These are phyloP conservation scores for Leucogyrophana mollusca DNA, from an alignment of 768 basidiomycete genomes.

Conservation along the genomic window DNA sequence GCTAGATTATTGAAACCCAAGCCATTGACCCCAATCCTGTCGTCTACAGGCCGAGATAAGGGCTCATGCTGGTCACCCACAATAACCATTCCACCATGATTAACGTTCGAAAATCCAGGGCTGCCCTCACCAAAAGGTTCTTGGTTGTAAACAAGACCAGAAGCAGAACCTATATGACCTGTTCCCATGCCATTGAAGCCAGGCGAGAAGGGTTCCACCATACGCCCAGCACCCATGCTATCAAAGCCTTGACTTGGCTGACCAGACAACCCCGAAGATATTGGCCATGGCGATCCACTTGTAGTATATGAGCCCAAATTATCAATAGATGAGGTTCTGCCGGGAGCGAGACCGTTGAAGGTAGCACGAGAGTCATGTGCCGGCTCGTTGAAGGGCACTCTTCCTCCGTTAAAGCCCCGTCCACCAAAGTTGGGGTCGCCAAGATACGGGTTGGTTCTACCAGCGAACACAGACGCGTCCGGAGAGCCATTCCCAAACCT, in stretches of 20 bases:
- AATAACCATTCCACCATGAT: conserved; percentile 20
- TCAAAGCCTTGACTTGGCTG: conserved; percentile 17
- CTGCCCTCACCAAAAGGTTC: conserved; percentile 13
- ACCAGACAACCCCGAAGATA: conserved; percentile 17
- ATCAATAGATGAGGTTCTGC: conserved; percentile 35
- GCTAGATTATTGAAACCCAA: conserved; percentile 13
- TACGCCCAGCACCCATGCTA: conserved; percentile 9
- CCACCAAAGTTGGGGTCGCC: conserved; percentile 35
- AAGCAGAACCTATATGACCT: conserved; percentile 13
- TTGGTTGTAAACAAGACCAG: conserved; percentile 22
- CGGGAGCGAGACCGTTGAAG: conserved; percentile 30
- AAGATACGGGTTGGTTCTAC: conserved; percentile 39
- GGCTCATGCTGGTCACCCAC: conserved; percentile 21
- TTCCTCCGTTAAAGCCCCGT: conserved; percentile 30
- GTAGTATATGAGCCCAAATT: conserved; percentile 36
- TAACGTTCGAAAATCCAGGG: conserved; percentile 16
- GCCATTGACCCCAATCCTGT: conserved; percentile 11
- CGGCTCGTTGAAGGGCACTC: conserved; percentile 39
- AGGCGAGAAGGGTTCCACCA: conserved; percentile 22
- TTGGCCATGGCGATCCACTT: conserved; percentile 35
- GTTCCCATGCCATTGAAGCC: conserved; percentile 22
- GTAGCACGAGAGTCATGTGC: conserved; percentile 37
- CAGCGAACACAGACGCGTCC: conserved; percentile 58
- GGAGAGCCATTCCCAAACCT: conserved; percentile 69
- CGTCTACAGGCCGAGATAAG: conserved; percentile 20